Conservation (phyloP, 768 basidiomycete species). For the Mrakia frigida region DNA sequence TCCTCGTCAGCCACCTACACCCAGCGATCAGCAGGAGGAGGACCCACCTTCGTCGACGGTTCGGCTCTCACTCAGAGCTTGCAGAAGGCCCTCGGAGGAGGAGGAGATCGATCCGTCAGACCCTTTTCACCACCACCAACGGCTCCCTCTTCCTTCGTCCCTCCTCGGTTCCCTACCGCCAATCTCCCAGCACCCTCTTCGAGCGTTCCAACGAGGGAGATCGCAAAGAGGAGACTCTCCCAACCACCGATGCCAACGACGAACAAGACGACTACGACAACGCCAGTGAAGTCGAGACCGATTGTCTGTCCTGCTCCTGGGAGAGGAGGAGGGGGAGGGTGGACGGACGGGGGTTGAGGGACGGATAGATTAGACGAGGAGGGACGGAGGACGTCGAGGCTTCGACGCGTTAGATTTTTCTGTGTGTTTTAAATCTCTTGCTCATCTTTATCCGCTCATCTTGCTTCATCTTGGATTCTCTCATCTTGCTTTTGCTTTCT, state of each 20-base stretch:
- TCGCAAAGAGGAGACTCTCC: not conserved
- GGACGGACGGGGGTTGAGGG: not conserved
- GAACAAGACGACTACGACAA: not conserved
- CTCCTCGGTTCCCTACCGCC: not conserved
- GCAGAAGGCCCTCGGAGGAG: not conserved
- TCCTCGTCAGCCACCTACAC: not conserved
- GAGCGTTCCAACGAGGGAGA: not conserved
- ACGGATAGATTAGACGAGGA: too few species aligned
- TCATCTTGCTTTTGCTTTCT: too few species aligned
- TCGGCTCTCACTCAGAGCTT: not conserved
- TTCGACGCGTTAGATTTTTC: too few species aligned
- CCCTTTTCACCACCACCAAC: not conserved
- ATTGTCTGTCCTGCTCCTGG: not conserved
- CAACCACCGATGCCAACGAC: not conserved
- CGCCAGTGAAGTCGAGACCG: not conserved
- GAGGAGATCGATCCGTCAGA: not conserved
- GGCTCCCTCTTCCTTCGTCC: not conserved
- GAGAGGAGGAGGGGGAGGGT: not conserved
- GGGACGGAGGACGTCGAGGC: not conserved
- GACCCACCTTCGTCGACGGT: not conserved
- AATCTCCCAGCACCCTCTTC: not conserved
- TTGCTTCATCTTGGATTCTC: too few species aligned
- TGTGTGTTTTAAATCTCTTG: too few species aligned
- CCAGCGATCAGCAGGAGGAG: not conserved
- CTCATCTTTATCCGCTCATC: too few species aligned